Evolutionary conservation across 768 basidiomycete genomes (phyloP), one percentile per base, ranked within the genome.

Genomic region (Macrolepiota fuliginosa): DNA sequence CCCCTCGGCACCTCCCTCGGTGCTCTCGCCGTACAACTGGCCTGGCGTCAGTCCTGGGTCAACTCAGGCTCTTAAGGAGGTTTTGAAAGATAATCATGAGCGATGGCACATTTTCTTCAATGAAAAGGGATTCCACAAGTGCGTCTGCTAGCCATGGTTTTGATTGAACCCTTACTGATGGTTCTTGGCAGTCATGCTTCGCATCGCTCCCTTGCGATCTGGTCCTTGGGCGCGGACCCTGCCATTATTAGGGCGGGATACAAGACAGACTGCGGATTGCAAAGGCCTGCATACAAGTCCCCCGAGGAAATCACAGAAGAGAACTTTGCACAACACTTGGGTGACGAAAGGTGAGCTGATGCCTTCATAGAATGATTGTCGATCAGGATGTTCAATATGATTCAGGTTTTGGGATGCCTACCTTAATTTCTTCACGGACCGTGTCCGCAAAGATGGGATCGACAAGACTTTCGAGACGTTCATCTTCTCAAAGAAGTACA

Each of bases 181-280:
- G 22, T 25, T 47, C 46, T 47, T 25, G 4, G 46, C 54, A 79
- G 73, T 64, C 89, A 90, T 72, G 72, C 80, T 35, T 73, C 83
- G 4, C 87, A 90, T 63, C 83, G 82, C 22, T 64, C 83, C n/a
- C 70, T 88, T 25, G 85, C 86, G 7, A 77, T 86, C 1, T 90
- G 84, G 76, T 77, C 78, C 0, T 70, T 91, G 9, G 90, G 89
- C 1, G 88, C 81, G 0, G 73, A 78, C 62, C 69, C 68, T 1
- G 64, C 71, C 25, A 67, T 77, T 27, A 72, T 84, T 10, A 60
- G 70, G 29, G 73, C 73, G 6, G 77, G 72, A 2, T 82, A 81
- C 65, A 64, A 75, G 32, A 64, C 63, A 29, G 77, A 81, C 55
- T 63, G 67, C 45, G 65, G 69, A 27, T 71, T 77, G 42, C 78